Conservation (phyloP, 139 green algal genomes). For the Chlamydomonas eustigma region DNA sequence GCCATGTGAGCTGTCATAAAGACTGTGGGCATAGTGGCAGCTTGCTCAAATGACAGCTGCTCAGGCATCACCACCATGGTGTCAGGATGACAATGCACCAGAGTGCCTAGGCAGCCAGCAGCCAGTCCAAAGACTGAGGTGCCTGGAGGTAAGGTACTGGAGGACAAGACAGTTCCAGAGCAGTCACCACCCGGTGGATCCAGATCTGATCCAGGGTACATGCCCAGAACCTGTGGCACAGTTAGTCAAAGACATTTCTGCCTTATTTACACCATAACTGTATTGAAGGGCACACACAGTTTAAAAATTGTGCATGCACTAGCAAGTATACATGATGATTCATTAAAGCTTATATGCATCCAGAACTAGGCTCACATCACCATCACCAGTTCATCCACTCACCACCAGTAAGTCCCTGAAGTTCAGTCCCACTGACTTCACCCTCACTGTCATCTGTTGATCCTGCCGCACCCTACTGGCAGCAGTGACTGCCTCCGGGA, state of each 20-base stretch:
- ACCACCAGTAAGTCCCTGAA: conserved; percentile 75
- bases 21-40: conserved; percentile 73
- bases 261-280: too few species aligned
- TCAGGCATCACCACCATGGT: conserved; percentile 61
- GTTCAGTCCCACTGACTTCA: conserved; percentile 77
- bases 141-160: conserved; percentile 30
- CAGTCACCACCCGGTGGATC: conserved; percentile 73
- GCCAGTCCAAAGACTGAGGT: conserved; percentile 80
- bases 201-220: conserved; percentile 77
- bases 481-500: conserved; percentile 25
- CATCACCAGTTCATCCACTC: not conserved
- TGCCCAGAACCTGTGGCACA: conserved; percentile 48
- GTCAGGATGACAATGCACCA: conserved; percentile 38
- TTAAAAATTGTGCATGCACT: too few species aligned
- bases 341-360: too few species aligned
- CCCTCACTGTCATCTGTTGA: conserved; percentile 49
- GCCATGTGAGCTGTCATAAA: conserved; percentile 74
- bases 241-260: not conserved
- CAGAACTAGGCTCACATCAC: not conserved
- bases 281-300: too few species aligned
- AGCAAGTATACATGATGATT: too few species aligned
- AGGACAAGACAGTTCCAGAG: conserved; percentile 66
- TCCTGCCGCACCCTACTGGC: not conserved
- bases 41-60: conserved; percentile 60
- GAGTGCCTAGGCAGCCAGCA: conserved; percentile 62